These are phyloP conservation scores for Blepharisma undulans DNA, from an alignment of 169 alveolate genomes.

Conservation along the genomic window DNA sequence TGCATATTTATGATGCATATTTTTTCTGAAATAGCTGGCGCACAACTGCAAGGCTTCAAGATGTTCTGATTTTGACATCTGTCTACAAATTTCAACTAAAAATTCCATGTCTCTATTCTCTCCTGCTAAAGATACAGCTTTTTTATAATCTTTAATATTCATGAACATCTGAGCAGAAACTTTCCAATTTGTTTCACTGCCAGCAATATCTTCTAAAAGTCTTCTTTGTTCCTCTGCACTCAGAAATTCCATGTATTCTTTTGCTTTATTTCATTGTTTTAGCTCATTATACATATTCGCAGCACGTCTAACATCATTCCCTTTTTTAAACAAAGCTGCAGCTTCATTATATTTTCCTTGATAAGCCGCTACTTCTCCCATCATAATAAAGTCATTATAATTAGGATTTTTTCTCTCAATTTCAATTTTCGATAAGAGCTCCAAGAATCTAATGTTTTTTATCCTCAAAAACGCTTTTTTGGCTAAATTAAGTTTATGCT, in stretches of 20 bases:
- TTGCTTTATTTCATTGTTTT: constrained; percentile 63
- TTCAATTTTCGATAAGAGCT: constrained; percentile 74
- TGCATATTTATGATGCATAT: constrained; percentile 86
- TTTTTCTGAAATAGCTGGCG: constrained; percentile 76
- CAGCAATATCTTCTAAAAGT: constrained; percentile 72
- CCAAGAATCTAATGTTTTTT: constrained; percentile 80
- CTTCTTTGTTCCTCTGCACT: constrained; percentile 59
- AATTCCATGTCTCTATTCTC: constrained; percentile 68
- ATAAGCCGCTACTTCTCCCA: constrained; percentile 81
- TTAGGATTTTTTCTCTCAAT: constrained; percentile 58
- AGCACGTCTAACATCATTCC: constrained; percentile 53
- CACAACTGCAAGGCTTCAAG: constrained; percentile 78
- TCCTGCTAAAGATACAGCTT: constrained; percentile 83
- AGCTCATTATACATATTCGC: constrained; percentile 67
- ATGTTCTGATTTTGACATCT: constrained; percentile 70
- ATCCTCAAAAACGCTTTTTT: constrained; percentile 83
- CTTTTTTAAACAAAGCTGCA: constrained; percentile 52
- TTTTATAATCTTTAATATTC: constrained; percentile 72
- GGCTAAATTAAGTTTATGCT: constrained; percentile 80
- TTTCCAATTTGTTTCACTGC: constrained; percentile 79
- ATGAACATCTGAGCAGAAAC: constrained; percentile 80
- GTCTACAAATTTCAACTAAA: constrained; percentile 83
- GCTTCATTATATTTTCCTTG: constrained; percentile 80
- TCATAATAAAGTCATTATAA: constrained; percentile 64
- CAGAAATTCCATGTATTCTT: constrained; percentile 53